Evolutionary conservation across 495 filamentous ascomycete species (phyloP).

Genomic region (Xylaria curta): DNA sequence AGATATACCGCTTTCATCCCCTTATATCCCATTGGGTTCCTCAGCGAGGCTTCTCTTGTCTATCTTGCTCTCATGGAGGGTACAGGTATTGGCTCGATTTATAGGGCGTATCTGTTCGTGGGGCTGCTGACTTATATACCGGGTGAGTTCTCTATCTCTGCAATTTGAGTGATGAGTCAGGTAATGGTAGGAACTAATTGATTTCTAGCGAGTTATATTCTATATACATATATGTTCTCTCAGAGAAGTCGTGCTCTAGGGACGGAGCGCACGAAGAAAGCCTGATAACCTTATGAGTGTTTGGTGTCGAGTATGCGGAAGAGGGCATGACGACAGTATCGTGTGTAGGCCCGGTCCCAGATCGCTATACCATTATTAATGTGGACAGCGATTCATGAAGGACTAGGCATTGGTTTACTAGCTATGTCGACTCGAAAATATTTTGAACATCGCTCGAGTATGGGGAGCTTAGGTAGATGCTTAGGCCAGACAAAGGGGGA

Average conservation of each 20-base stretch:
- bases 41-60: constrained; percentile 23
- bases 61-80: constrained; percentile 18
- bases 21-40: constrained; percentile 20
- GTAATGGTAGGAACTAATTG: not conserved
- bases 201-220: constrained; percentile 11
- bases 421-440: not conserved
- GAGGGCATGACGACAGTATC: not conserved
- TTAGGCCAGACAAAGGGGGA: not conserved
- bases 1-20: constrained; percentile 26
- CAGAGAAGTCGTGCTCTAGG: constrained; percentile 14
- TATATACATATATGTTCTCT: constrained; percentile 26
- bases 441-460: not conserved
- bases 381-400: too few species aligned
- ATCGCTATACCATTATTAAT: not conserved
- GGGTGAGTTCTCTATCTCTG: constrained; percentile 4
- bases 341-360: not conserved
- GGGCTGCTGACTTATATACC: constrained; percentile 21
- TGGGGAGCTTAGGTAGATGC: not conserved
- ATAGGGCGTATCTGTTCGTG: constrained; percentile 19
- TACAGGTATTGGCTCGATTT: not conserved
- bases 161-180: not conserved
- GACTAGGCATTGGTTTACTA: not conserved
- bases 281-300: not conserved
- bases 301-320: not conserved
- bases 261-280: not conserved